Conservation (phyloP, 257 asterid species). For the Gentiana straminea region DNA sequence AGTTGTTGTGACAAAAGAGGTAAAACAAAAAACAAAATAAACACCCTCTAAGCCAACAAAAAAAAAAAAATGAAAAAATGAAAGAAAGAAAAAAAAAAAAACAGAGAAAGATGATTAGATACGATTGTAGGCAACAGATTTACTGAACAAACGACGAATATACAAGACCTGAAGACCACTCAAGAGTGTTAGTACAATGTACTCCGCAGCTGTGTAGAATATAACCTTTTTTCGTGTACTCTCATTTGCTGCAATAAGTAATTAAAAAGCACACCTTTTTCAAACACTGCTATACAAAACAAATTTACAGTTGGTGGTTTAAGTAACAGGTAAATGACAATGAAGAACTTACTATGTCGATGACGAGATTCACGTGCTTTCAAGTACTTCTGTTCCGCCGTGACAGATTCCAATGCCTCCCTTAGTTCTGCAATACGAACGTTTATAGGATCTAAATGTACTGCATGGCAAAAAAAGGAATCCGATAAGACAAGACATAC, state of each 20-base stretch:
- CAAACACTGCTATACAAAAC: no score
- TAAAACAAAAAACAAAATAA: no score
- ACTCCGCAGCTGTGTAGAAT: slow-evolving; percentile 66
- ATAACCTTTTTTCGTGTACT: slow-evolving; percentile 70
- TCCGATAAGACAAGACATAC: slow-evolving; percentile 11
- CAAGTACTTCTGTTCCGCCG: slow-evolving; percentile 68
- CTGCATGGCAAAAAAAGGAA: slow-evolving; percentile 13
- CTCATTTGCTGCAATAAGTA: slow-evolving; percentile 59
- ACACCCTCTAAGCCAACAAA: no score
- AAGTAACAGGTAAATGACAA: no score
- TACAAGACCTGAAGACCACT: slow-evolving; percentile 61
- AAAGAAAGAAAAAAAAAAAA: no score
- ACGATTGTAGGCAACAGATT: slow-evolving; percentile 55
- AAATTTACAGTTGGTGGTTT: no score
- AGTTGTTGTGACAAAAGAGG: no score
- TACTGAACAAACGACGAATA: slow-evolving; percentile 67
- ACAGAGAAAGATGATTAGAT: slow-evolving; percentile 25
- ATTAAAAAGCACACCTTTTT: background rate
- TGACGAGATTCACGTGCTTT: slow-evolving; percentile 68
- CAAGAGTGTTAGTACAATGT: slow-evolving; percentile 41
- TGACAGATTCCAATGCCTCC: slow-evolving; percentile 73
- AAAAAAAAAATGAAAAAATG: no score
- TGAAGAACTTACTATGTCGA: slow-evolving; percentile 53
- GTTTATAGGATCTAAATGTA: slow-evolving; percentile 74
- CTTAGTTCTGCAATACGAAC: slow-evolving; percentile 78